Evolutionary conservation across 2,329 filamentous ascomycete genomes (phyloP).

Genomic region (Phyllosticta paracitricarpa): DNA sequence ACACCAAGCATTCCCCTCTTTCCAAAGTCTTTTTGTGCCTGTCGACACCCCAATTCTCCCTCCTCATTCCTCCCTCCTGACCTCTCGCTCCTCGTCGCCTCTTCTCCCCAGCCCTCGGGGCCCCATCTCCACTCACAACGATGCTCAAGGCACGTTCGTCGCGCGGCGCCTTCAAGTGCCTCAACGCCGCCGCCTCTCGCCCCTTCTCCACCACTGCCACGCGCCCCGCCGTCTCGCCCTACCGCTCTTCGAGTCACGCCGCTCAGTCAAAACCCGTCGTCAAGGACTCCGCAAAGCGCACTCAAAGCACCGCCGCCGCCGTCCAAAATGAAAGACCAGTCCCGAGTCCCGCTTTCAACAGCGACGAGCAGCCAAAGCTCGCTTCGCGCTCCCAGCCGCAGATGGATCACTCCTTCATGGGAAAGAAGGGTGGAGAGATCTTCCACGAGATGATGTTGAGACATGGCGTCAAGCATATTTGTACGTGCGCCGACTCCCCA

Average conservation of each 20-base stretch:
- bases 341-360: conserved; percentile 41
- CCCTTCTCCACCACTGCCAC: conserved; percentile 33
- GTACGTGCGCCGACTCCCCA: conserved; percentile 45
- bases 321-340: conserved; percentile 30
- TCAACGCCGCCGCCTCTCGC: conserved; percentile 30
- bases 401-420: conserved; percentile 63
- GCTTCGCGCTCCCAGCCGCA: conserved; percentile 34
- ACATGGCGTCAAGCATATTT: conserved; percentile 85
- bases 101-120: neutral
- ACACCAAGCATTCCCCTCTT: conserved; percentile 7
- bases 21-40: neutral
- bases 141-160: conserved; percentile 26
- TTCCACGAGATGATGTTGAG: conserved; percentile 99
- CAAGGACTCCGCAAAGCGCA: conserved; percentile 31
- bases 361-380: conserved; percentile 37
- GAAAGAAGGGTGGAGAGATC: conserved; percentile 90
- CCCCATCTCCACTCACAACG: conserved; percentile 12
- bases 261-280: conserved; percentile 17
- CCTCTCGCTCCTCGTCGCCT: conserved; percentile 4
- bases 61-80: neutral
- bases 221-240: conserved; percentile 33
- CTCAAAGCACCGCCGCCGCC: conserved; percentile 34
- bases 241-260: conserved; percentile 27
- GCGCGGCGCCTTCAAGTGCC: conserved; percentile 28
- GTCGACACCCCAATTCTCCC: neutral